Evolutionary conservation across 306 rosid genomes (phyloP).

Genomic region (Vigna trinervia): DNA sequence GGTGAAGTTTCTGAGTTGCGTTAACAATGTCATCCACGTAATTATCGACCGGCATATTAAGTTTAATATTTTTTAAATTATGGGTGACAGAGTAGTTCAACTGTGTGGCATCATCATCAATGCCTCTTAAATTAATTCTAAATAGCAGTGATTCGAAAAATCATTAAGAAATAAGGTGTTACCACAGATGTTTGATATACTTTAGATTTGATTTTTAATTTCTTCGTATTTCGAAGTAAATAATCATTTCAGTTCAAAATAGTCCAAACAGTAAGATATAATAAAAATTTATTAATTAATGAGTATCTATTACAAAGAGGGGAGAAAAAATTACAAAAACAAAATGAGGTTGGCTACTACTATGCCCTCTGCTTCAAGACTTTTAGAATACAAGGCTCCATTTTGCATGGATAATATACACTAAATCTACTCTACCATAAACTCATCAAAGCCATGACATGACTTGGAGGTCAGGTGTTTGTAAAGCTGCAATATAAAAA

Average conservation of each 20-base stretch:
- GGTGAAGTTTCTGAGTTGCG: slow-evolving; percentile 35
- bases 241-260: slow-evolving; percentile 12
- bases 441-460: slow-evolving; percentile 37
- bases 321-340: neutral
- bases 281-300: slow-evolving; percentile 48
- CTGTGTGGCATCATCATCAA: neutral
- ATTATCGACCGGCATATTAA: slow-evolving; percentile 24
- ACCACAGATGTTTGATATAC: neutral
- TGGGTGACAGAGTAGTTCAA: neutral
- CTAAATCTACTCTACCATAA: slow-evolving; percentile 42
- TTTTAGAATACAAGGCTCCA: slow-evolving; percentile 54
- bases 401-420: slow-evolving; percentile 54
- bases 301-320: slow-evolving; percentile 49
- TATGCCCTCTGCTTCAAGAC: slow-evolving; percentile 48
- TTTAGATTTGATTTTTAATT: neutral
- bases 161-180: neutral
- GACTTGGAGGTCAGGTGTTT: slow-evolving; percentile 41
- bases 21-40: slow-evolving; percentile 9
- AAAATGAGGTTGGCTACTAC: slow-evolving; percentile 39
- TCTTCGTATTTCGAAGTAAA: slow-evolving; percentile 6
- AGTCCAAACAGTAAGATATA: slow-evolving; percentile 16
- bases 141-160: neutral
- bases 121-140: neutral
- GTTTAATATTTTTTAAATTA: slow-evolving; percentile 2
- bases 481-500: slow-evolving; percentile 62